Base-by-base conservation (phyloP, 176 grass and related monocot species). In the Hyparrhenia diplandra region DNA sequence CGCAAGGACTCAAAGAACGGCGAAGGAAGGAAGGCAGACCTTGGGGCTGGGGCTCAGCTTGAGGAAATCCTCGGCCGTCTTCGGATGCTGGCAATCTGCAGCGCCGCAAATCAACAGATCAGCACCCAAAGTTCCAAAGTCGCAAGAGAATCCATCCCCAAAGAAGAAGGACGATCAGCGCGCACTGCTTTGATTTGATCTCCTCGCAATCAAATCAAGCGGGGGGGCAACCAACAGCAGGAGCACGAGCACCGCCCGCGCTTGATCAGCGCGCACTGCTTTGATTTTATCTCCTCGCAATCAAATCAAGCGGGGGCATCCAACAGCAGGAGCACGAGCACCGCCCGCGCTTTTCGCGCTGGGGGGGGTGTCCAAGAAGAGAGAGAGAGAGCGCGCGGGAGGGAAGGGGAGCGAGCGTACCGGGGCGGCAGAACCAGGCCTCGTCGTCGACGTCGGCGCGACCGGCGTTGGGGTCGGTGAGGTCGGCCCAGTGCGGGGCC, bases 391-490 rank as follows among this genome's bases (percentile, higher is more conserved):
- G 76, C 5, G 40, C 6, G 2, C 9, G 43, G 8, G 17, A 34
- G 18, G 7, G 3, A 5, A 2, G 10, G 13, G 2, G 0, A 55
- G 67, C 31, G 31, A 32, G 28, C 55, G 68, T 73, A 98, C 96
- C 96, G 12, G 92, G 84, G 73, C 90, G 92, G 87, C 96, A 99
- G 85, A 99, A 99, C 90, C 92, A 99, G 40, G 90, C 82, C 6
- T 91, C 76, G 79, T 99, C 90, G 80, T 93, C 88, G 73, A 93
- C 69, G 35, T 12, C 69, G 80, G 84, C 67, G 62, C 34, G 35
- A 28, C 58, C 82, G n/a, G 87, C 78, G 39, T 90, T 78, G 71
- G 84, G 80, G 70, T 82, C 61, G 47, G 84, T 45, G 76, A 99
- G 90, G 78, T 99, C 92, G 43, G 80, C 82, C 96, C 96, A 99